Evolutionary conservation across 2,329 filamentous ascomycete genomes (phyloP).

Genomic region (Exophiala bonariae): DNA sequence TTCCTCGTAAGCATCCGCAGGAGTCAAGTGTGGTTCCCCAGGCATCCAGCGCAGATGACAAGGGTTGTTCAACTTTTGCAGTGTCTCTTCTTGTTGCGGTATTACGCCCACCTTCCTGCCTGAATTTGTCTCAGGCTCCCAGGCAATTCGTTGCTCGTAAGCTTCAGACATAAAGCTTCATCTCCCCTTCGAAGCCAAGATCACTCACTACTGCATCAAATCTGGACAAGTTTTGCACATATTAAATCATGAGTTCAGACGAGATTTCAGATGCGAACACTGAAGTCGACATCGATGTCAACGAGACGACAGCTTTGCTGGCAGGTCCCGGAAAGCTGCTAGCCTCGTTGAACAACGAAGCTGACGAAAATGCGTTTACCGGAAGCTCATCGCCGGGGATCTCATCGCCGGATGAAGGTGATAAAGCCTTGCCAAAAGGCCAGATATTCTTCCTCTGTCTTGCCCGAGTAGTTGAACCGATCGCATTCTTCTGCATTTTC

Average conservation of each 20-base stretch:
- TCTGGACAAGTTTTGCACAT: no score
- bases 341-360: neutral
- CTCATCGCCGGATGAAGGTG: slow-evolving; percentile 7
- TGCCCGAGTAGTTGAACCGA: slow-evolving; percentile 69
- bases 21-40: no score
- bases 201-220: no score
- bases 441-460: slow-evolving; percentile 75
- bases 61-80: no score
- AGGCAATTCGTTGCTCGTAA: no score
- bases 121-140: no score
- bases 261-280: slow-evolving; percentile 9
- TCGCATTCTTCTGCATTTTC: slow-evolving; percentile 82
- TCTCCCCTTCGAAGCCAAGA: no score
- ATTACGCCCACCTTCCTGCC: no score
- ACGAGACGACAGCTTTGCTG: slow-evolving; percentile 23
- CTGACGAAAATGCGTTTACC: slow-evolving; percentile 1
- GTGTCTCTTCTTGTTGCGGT: no score
- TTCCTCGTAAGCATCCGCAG: no score
- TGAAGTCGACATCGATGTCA: slow-evolving; percentile 17
- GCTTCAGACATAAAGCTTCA: no score
- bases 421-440: slow-evolving; percentile 52
- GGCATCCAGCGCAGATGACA: no score
- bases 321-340: slow-evolving; percentile 7
- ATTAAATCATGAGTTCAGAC: slow-evolving; percentile 10
- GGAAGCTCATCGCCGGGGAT: neutral